These are phyloP conservation scores for Cryptosporidium xiaoi DNA, from an alignment of 169 alveolate species.

Conservation along the genomic window DNA sequence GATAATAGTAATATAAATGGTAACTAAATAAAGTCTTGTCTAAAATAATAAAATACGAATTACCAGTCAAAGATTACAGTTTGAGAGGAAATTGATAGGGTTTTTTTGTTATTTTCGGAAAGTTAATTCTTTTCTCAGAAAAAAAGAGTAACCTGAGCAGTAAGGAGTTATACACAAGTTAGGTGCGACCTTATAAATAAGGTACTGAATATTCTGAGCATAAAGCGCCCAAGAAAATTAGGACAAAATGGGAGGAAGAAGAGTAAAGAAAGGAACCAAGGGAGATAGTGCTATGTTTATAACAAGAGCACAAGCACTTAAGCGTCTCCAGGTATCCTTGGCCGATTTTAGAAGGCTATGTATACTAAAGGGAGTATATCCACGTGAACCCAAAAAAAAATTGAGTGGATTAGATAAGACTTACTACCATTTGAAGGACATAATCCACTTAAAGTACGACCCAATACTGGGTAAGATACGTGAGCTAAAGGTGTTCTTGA, in stretches of 20 bases:
- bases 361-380: conserved; percentile 98
- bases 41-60: too few relatives aligned
- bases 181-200: too few relatives aligned
- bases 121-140: too few relatives aligned
- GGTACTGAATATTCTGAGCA: too few relatives aligned
- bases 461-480: conserved; percentile 88
- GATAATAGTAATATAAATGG: too few relatives aligned
- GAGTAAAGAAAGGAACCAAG: conserved; percentile 86
- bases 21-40: too few relatives aligned
- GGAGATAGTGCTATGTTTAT: conserved; percentile 91
- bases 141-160: too few relatives aligned
- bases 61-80: too few relatives aligned
- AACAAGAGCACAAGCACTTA: conserved; percentile 91
- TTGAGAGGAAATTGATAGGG: too few relatives aligned
- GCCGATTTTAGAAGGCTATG: conserved; percentile 96
- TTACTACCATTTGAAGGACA: conserved; percentile 94
- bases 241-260: conserved; percentile 74
- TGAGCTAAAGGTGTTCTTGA: conserved; percentile 90
- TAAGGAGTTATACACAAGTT: too few relatives aligned
- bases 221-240: background rate
- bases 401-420: conserved; percentile 84
- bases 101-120: too few relatives aligned
- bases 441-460: conserved; percentile 88
- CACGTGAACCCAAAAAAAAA: conserved; percentile 98
- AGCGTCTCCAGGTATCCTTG: conserved; percentile 89